Conservation (phyloP, 108 stramenopile species). For the Skeletonema grethae region DNA sequence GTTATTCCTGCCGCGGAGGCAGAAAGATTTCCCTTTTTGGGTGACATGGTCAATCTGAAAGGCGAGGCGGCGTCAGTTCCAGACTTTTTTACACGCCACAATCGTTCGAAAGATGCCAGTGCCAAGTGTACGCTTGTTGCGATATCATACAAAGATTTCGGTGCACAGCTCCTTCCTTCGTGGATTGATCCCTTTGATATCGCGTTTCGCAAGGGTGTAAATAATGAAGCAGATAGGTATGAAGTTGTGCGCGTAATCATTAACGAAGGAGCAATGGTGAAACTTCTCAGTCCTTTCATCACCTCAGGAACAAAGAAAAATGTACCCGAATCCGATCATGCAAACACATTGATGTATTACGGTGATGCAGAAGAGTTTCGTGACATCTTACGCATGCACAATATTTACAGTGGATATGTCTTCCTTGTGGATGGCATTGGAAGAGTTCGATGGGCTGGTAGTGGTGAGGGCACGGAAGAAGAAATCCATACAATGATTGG, state of each 20-base stretch:
- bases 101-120: slow-evolving; percentile 54
- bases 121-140: slow-evolving; percentile 73
- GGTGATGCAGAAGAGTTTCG: slow-evolving; percentile 71
- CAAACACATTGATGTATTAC: slow-evolving; percentile 71
- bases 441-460: slow-evolving; percentile 79
- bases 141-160: slow-evolving; percentile 79
- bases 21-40: slow-evolving; percentile 64
- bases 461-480: slow-evolving; percentile 64
- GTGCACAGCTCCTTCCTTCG: slow-evolving; percentile 63
- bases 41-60: slow-evolving; percentile 26
- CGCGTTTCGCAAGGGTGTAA: slow-evolving; percentile 43
- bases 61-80: slow-evolving; percentile 61
- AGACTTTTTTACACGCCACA: slow-evolving; percentile 61
- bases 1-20: slow-evolving; percentile 69
- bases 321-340: slow-evolving; percentile 61
- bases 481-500: slow-evolving; percentile 59
- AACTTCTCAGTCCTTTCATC: slow-evolving; percentile 57
- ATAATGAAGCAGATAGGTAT: slow-evolving; percentile 26
- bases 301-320: slow-evolving; percentile 53
- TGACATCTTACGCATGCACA: slow-evolving; percentile 82
- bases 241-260: slow-evolving; percentile 48
- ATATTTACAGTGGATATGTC: slow-evolving; percentile 79
- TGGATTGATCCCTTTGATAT: slow-evolving; percentile 78
- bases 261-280: slow-evolving; percentile 59
- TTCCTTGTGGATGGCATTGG: slow-evolving; percentile 82